Evolutionary conservation across 2,329 filamentous ascomycete species (phyloP).

Genomic region (Verticillium zaregamsianum): DNA sequence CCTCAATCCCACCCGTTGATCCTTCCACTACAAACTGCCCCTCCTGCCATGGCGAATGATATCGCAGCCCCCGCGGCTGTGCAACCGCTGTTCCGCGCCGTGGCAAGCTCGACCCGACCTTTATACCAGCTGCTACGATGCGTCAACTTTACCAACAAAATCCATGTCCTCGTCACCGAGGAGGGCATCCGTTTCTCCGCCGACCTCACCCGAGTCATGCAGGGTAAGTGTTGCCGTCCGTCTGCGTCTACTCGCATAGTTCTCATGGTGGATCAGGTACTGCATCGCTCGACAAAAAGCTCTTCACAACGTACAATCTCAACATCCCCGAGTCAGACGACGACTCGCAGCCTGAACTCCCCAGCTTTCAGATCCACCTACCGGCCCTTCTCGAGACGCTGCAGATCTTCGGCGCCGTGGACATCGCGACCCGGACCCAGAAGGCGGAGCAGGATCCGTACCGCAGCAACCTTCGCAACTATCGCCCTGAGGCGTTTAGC

Average conservation of each 20-base stretch:
- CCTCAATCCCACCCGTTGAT: constrained; percentile 1
- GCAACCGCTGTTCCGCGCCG: constrained; percentile 64
- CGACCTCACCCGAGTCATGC: constrained; percentile 86
- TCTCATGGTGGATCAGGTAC: constrained; percentile 7
- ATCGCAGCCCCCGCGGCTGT: constrained; percentile 3
- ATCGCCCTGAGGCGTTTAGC: constrained; percentile 72
- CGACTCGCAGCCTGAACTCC: constrained; percentile 40
- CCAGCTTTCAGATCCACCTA: constrained; percentile 83
- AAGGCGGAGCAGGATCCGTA: constrained; percentile 58
- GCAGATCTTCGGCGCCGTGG: constrained; percentile 89
- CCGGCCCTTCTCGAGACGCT: constrained; percentile 86
- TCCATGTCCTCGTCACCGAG: constrained; percentile 69
- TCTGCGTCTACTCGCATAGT: constrained; percentile 28
- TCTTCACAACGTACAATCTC: constrained; percentile 84
- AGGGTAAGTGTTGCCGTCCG: constrained; percentile 62
- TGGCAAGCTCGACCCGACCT: constrained; percentile 73
- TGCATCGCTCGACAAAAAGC: constrained; percentile 79
- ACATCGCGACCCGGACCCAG: constrained; percentile 53
- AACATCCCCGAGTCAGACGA: constrained; percentile 42
- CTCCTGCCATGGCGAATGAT: constrained; percentile 17
- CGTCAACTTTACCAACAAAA: constrained; percentile 56
- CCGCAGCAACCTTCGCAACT: constrained; percentile 57
- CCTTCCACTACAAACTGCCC: constrained; percentile 18
- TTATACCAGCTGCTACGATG: constrained; percentile 60
- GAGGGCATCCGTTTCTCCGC: constrained; percentile 85